Evolutionary conservation across 2,329 filamentous ascomycete genomes (phyloP), one percentile per base, ranked within the genome.

Genomic region (Aulographum hederae): DNA sequence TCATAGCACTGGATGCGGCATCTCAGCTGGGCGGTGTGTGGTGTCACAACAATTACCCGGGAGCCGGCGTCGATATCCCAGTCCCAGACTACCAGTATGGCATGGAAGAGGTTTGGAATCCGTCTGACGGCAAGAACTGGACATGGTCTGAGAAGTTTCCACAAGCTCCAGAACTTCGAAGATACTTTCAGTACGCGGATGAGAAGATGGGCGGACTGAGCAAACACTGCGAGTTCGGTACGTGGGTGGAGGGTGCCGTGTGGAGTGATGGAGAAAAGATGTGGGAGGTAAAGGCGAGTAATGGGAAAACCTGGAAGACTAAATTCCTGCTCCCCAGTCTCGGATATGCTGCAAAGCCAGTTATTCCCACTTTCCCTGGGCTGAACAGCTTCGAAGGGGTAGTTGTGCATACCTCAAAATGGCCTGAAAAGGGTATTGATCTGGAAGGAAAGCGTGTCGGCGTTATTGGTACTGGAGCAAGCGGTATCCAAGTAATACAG

Each of bases 61-160:
- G 61, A 3, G 38, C 60, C 3, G 49, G 46, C 38, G 74, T 69
- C 42, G 70, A 76, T 40, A 50, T 70, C 3, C 70, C 76, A 46
- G 57, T 58, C 32, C 71, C 67, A 39, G 53, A 60, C n/a, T 75
- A 74, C 41, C 21, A n/a, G 8, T 25, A 25, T n/a, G 8, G 8
- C 21, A 8, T 8, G 21, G 21, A 25, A 8, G n/a, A 25, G 21
- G 21, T 8, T 8, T 25, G 8, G 21, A 47, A 73, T 48, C 68
- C 69, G 3, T n/a, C n/a, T n/a, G n/a, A n/a, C n/a, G n/a, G n/a
- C n/a, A n/a, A 25, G 21, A 25, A 25, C 21, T 25, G 8, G 8
- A 8, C 21, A 25, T 25, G 21, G 21, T n/a, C 21, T 8, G 8
- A 25, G 8, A 25, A 25, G 8, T 25, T 8, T 25, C 46, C 71